These are phyloP conservation scores for Ganoderma meredithae DNA, from an alignment of 1,284 basidiomycete genomes.

Conservation along the genomic window DNA sequence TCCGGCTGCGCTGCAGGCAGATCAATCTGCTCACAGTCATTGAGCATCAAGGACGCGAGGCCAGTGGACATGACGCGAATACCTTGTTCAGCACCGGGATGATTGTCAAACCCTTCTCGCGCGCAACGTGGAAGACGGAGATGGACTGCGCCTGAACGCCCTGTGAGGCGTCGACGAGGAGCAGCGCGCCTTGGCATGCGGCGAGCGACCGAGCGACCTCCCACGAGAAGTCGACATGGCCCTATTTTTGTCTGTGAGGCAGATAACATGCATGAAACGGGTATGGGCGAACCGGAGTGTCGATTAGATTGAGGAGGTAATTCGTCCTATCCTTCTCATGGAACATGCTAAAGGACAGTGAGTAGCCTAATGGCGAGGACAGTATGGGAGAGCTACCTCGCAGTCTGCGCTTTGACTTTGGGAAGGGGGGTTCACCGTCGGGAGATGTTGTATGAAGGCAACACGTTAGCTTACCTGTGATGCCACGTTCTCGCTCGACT, in stretches of 20 bases:
- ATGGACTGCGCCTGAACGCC: constrained; percentile 98
- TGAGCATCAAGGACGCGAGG: constrained; percentile 8
- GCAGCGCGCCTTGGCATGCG: constrained; percentile 92
- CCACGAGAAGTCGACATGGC: constrained; percentile 97
- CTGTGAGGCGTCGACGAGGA: constrained; percentile 95
- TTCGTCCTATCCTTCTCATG: constrained; percentile 59
- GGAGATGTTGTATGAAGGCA: neutral
- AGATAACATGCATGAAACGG: neutral
- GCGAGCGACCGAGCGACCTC: constrained; percentile 94
- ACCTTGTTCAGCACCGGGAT: constrained; percentile 97
- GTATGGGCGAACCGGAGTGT: constrained; percentile 79
- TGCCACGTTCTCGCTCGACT: constrained; percentile 95
- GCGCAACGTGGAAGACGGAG: constrained; percentile 92
- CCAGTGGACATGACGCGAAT: constrained; percentile 15
- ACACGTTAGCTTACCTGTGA: constrained; percentile 70
- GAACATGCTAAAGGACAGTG: constrained; percentile 70
- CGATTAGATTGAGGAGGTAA: constrained; percentile 94
- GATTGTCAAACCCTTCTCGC: constrained; percentile 83
- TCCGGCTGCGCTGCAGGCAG: constrained; percentile 87
- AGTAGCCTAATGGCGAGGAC: constrained; percentile 4
- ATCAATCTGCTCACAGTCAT: constrained; percentile 69
- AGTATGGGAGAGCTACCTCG: constrained; percentile 58
- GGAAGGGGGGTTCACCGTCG: neutral
- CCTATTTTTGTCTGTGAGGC: constrained; percentile 50
- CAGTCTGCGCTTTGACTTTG: constrained; percentile 89